Conservation (phyloP, 2,329 filamentous ascomycete genomes). For the Fusarium sp. region DNA sequence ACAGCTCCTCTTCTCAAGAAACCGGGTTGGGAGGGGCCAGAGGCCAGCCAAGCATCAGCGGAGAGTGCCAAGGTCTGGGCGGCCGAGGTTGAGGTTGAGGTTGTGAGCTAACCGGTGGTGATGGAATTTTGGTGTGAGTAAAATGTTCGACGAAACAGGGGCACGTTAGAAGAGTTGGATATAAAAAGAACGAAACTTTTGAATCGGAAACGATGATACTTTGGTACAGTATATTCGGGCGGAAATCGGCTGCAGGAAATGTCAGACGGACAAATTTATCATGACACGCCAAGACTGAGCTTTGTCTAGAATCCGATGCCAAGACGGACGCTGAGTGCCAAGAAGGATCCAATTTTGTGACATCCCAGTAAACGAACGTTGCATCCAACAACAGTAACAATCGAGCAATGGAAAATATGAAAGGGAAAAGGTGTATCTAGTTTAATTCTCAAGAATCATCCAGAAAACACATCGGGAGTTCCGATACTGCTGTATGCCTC, state of each 20-base stretch:
- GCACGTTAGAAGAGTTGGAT: background rate
- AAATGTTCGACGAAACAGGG: background rate
- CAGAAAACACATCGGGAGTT: background rate
- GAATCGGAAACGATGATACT: background rate
- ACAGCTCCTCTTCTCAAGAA: conserved; percentile 7
- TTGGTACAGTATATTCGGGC: background rate
- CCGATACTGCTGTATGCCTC: background rate
- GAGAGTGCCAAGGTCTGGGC: conserved; percentile 42
- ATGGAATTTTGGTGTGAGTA: background rate
- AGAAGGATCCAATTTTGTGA: conserved; percentile 10
- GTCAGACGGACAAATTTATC: conserved; percentile 14
- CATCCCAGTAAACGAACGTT: background rate
- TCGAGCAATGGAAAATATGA: background rate
- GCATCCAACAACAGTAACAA: background rate
- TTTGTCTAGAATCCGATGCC: conserved; percentile 27
- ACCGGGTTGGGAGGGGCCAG: conserved; percentile 19
- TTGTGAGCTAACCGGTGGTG: background rate
- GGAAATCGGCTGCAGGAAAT: background rate
- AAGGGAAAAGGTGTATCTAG: background rate
- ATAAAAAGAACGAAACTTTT: background rate
- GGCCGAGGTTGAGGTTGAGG: conserved; percentile 23
- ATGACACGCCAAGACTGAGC: conserved; percentile 33
- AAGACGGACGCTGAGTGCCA: conserved; percentile 24
- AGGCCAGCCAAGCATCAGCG: conserved; percentile 28
- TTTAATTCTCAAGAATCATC: background rate